A percentile compares a stretch with the other conserved stretches of the same genome.
phyloP scores from a whole-genome alignment of 148 eudicot species.

The Bassia scoparia region DNA sequence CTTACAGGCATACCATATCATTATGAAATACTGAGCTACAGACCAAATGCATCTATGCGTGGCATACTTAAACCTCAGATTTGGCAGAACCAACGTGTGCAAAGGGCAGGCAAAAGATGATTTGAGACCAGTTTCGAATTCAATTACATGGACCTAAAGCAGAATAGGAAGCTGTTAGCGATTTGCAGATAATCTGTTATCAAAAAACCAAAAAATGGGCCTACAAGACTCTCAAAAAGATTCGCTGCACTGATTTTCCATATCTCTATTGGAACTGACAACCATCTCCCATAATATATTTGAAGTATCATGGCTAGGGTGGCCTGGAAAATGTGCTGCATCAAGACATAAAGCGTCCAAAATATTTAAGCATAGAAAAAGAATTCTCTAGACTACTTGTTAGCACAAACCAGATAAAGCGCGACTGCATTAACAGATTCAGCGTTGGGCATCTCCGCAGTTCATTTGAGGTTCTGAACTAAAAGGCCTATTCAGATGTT shows the following conservation, averaged over 20 bases:
- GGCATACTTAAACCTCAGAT: slow-evolving; percentile 76
- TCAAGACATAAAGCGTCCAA: slow-evolving; percentile 14
- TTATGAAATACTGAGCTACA: slow-evolving; percentile 91
- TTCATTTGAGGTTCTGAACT: slow-evolving; percentile 51
- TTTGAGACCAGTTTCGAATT: slow-evolving; percentile 80
- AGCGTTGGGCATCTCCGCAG: slow-evolving; percentile 38
- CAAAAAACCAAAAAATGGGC: slow-evolving; percentile 16
- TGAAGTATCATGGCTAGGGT: slow-evolving; percentile 67
- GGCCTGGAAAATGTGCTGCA: slow-evolving; percentile 70
- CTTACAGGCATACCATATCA: slow-evolving; percentile 68
- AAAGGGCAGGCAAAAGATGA: slow-evolving; percentile 91
- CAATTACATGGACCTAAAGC: slow-evolving; percentile 80
- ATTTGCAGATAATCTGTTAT: not conserved
- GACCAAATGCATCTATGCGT: slow-evolving; percentile 95
- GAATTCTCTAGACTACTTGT: slow-evolving; percentile 1
- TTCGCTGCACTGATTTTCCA: slow-evolving; percentile 84
- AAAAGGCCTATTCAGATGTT: slow-evolving; percentile 65
- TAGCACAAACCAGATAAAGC: slow-evolving; percentile 70
- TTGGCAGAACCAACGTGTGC: slow-evolving; percentile 96
- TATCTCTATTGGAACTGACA: slow-evolving; percentile 66
- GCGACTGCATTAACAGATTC: slow-evolving; percentile 69
- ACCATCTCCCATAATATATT: slow-evolving; percentile 97
- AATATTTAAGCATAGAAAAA: not conserved
- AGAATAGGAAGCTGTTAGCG: slow-evolving; percentile 7
- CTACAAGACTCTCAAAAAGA: slow-evolving; percentile 77